phyloP scores from a whole-genome alignment of 2,329 filamentous ascomycete genomes.

The Aureobasidium sp. region DNA sequence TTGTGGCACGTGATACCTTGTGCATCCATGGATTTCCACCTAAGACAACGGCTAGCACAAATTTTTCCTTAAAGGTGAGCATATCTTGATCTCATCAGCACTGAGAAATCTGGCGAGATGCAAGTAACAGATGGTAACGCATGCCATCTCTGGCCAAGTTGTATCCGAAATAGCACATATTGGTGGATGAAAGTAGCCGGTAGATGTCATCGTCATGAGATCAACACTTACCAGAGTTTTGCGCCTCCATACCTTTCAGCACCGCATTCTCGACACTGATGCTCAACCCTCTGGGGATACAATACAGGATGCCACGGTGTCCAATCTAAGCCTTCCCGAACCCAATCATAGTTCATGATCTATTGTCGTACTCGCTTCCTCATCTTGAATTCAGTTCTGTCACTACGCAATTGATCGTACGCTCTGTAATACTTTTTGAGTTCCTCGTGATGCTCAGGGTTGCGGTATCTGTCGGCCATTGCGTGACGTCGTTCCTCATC shows the following conservation, averaged over 20 bases:
- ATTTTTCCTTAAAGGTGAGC: too few species aligned
- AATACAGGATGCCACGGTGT: background rate
- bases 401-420: background rate
- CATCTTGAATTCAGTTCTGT: background rate
- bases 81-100: too few species aligned
- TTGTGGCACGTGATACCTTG: background rate
- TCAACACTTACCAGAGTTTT: background rate
- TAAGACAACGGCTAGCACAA: background rate
- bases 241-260: background rate
- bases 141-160: too few species aligned
- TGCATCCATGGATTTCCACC: background rate
- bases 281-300: background rate
- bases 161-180: too few species aligned
- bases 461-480: too few species aligned
- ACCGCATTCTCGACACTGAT: background rate
- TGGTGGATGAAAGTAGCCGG: too few species aligned
- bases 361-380: background rate
- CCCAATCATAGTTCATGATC: background rate
- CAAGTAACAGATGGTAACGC: too few species aligned
- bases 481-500: too few species aligned
- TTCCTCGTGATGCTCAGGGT: too few species aligned
- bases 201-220: too few species aligned
- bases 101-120: too few species aligned
- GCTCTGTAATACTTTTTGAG: too few species aligned
- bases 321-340: background rate